Base-by-base conservation (phyloP, 1,284 basidiomycete species). In the Moniliophthora roreri region DNA sequence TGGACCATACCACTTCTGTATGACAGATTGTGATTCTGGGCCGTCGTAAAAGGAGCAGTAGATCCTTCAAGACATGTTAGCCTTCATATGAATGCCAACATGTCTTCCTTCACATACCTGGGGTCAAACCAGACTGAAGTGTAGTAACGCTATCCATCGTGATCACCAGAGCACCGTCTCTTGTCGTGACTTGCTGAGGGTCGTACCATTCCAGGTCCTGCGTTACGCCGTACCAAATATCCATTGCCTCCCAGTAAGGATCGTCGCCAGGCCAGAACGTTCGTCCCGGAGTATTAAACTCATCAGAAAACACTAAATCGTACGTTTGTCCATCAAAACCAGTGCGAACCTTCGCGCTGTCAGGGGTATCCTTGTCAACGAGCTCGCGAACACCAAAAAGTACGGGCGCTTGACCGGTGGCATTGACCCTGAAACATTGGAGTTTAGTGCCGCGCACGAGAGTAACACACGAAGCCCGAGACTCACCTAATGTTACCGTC, bases 161-260 rank as follows among this genome's bases (percentile, higher is more conserved):
- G 62, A 95, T 89, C 40, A 85, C 80, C 35, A 95, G 76, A 20
- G 76, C 70, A 1, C 93, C 93, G 58, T 82, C 74, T 37, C 74
- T 66, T 1, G 93, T 96, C 1, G 82, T 88, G 50, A 93, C 72
- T 52, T 87, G 85, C n/a, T 72, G 70, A 0, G 93, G 81, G 60
- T 92, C 85, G 68, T 94, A 89, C 86, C 87, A 91, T 65, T 91
- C 87, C 55, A 81, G 56, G 66, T 89, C 87, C 15, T 65, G 74
- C 2, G 83, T 85, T 1, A 73, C 69, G 47, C 90, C 87, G 64
- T 94, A 94, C 75, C 77, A 78, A 11, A 79, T 55, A 54, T 78
- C 64, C 61, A 78, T 71, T 66, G 87, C 87, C 66, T 89, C 86
- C 87, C 88, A 91, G 65, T 75, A 87, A 0, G 85, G 84, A 58